phyloP scores from a whole-genome alignment of 164 flowering plant species.

The Tinospora cordifolia region DNA sequence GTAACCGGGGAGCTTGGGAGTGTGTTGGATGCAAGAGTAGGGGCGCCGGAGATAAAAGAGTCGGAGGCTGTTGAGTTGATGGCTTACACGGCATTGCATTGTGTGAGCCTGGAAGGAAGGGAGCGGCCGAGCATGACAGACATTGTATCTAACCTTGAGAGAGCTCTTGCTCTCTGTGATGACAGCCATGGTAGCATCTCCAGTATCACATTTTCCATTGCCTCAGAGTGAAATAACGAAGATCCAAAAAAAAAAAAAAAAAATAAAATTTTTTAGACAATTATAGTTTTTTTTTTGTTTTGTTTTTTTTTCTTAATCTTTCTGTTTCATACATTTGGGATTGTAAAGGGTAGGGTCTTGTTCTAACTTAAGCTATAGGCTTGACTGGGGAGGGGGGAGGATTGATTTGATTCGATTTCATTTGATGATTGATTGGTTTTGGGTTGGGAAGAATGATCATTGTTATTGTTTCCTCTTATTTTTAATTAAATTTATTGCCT shows the following conservation, averaged over 20 bases:
- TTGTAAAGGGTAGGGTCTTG: conserved; percentile 12
- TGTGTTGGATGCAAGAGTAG: conserved; percentile 65
- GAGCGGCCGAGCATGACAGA: conserved; percentile 86
- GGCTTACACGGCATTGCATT: conserved; percentile 80
- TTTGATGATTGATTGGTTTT: neutral
- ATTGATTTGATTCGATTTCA: neutral
- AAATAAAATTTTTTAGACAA: neutral
- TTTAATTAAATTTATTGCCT: neutral
- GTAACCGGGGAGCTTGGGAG: conserved; percentile 47
- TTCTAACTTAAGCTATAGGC: neutral
- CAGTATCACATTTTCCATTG: conserved; percentile 41
- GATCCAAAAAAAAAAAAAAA: no score
- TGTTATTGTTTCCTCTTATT: neutral
- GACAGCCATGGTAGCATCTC: conserved; percentile 83
- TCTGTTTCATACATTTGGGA: neutral
- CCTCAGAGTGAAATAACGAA: conserved; percentile 34
- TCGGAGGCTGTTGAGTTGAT: conserved; percentile 88
- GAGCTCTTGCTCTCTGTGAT: conserved; percentile 62
- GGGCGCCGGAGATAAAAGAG: conserved; percentile 50
- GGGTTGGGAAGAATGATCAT: neutral
- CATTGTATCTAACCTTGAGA: conserved; percentile 81
- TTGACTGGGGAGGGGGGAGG: neutral
- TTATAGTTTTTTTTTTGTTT: neutral
- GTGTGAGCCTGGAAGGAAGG: conserved; percentile 83
- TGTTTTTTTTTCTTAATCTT: neutral